These are phyloP conservation scores for Cupressus sempervirens DNA, from an alignment of 75 land plant genomes.

Conservation along the genomic window DNA sequence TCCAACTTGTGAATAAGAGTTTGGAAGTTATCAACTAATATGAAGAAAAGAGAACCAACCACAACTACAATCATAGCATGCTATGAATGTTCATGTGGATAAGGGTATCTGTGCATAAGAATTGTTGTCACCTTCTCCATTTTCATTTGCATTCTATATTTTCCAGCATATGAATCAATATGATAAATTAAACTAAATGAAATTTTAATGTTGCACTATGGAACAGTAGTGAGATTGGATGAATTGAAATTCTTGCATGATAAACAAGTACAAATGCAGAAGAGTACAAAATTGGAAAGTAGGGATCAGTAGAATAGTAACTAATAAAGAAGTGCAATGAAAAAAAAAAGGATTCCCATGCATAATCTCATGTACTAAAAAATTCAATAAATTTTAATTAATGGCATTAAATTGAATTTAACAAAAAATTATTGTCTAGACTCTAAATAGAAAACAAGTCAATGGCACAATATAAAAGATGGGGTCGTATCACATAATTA, in stretches of 20 bases:
- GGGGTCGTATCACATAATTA: not conserved
- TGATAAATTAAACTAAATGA: not conserved
- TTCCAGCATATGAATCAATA: not conserved
- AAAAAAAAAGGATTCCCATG: not conserved
- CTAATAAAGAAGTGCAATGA: not conserved
- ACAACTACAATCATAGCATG: conserved; percentile 89
- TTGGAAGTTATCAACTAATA: conserved; percentile 88
- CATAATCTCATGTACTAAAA: not conserved
- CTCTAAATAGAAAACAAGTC: not conserved
- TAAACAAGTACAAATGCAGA: conserved; percentile 4
- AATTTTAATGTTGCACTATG: not conserved
- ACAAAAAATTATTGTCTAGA: not conserved
- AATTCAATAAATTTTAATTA: not conserved
- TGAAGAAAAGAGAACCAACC: conserved; percentile 83
- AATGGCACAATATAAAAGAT: not conserved
- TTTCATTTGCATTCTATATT: conserved; percentile 13
- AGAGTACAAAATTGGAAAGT: not conserved
- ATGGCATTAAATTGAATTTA: not conserved
- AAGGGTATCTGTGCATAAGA: conserved; percentile 69
- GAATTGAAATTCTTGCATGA: not conserved
- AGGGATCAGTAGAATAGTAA: not conserved
- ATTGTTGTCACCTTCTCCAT: conserved; percentile 84
- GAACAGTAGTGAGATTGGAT: not conserved
- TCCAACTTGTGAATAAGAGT: conserved; percentile 81
- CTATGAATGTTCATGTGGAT: conserved; percentile 97